Evolutionary conservation across 2,329 filamentous ascomycete genomes (phyloP), one percentile per base, ranked within the genome.

Genomic region (Phyllosticta paracitricarpa): DNA sequence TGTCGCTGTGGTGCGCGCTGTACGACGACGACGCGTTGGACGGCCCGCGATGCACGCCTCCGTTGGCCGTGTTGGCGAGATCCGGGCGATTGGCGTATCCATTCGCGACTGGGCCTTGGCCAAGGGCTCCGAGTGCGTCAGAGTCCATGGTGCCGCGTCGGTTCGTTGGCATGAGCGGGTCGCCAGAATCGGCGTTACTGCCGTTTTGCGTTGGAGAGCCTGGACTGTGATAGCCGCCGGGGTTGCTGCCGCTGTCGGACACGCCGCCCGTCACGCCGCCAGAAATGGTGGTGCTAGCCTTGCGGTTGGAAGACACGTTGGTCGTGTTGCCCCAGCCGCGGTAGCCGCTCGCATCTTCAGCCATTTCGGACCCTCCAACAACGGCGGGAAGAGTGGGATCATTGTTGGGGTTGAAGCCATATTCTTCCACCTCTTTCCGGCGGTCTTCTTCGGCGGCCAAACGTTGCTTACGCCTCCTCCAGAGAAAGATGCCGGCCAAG

Each of bases 11-110:
- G 54, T 85, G 86, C 7, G 85, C 89, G 65, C 92, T 97, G 77
- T 97, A 99, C 1, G 90, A 92, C 0, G 94, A 97, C 0, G 94
- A 99, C 5, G 94, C 94, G 70, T 97, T 97, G 5, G 93, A 97
- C 1, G 91, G 87, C 1, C 94, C 94, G 59, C 94, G 88, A 66
- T 89, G 89, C 40, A 97, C 89, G 33, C 33, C 33, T 12, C 33
- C 33, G 10, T 40, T 40, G 33, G 33, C 33, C 33, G 33, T 40
- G 10, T 12, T 40, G 10, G 17, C 14, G 33, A 40, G 33, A 66
- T 90, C 89, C 6, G 63, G 62, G 54, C 69, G 68, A n/a, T 24
- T 25, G 35, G 40, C 81, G 73, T 88, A 87, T 61, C 83, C 81
- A 61, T 83, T 81, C 26, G 87, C 82, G 14, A 84, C 81, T 12